Evolutionary conservation across 179 eudicot genomes (phyloP), one percentile per base, ranked within the genome.

Genomic region (Sideroxylon spinosum): DNA sequence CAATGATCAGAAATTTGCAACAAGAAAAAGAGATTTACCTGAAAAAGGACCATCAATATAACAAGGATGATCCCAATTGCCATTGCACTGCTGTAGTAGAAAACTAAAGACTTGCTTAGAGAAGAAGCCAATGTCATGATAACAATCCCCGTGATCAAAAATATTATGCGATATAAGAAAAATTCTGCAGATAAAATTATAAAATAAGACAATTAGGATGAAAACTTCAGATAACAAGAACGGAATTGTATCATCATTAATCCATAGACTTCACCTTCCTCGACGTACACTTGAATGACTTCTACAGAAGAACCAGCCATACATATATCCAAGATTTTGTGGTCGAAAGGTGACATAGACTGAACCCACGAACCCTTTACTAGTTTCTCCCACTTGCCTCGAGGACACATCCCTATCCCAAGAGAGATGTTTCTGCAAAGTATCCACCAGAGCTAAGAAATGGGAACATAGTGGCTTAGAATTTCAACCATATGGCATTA

Each of bases 41-140:
- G 99, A 82, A 96, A 96, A 78, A 94, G 98, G 80, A 96, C 82
- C 82, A 96, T 79, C 79, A 94, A 79, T 78, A 96, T 85, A 77
- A 96, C 91, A 81, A 96, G 93, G 83, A 94, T 79, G 85, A 94
- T 82, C 53, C 98, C 99, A 71, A 90, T 80, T 44, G 85, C 83
- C 99, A 96, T 96, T 20, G 97, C 97, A 85, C 98, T 89, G 85
- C 98, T 87, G 85, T 96, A 96, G 86, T 92, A 94, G 85, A 92
- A 92, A 74, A 89, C 83, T 76, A 94, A 73, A 71, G 99, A 96
- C 66, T 89, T 87, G 89, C 99, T 92, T 89, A 94, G 82, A 55
- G 77, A 73, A 74, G 92, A 82, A 60, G 97, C 98, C 81, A 91
- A 57, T 49, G 83, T 78, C 87, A 92, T 77, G 79, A 96, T 67